Conservation (phyloP, 129 eudicot species). For the Logfia minima region DNA sequence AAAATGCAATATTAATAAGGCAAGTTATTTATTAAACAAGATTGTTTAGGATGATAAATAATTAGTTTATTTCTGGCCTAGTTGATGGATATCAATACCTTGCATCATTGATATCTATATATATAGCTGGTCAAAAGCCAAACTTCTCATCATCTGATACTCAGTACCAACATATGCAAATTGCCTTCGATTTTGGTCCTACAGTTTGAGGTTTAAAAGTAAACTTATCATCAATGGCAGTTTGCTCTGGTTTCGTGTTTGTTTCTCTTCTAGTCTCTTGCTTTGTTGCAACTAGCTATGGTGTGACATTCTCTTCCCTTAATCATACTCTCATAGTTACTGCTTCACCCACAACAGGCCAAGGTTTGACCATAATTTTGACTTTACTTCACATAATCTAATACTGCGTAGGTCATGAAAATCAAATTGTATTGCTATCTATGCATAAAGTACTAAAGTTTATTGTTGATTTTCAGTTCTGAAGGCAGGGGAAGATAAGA, state of each 20-base stretch:
- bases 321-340: constrained; percentile 40
- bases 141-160: constrained; percentile 21
- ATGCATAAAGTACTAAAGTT: background rate
- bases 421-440: background rate
- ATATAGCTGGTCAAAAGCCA: constrained; percentile 20
- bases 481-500: constrained; percentile 44
- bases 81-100: constrained; percentile 17
- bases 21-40: constrained; percentile 10
- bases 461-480: constrained; percentile 22
- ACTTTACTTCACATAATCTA: background rate
- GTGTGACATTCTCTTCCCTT: constrained; percentile 53
- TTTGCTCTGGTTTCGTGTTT: constrained; percentile 29
- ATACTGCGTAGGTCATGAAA: background rate
- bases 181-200: background rate
- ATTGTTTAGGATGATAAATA: background rate
- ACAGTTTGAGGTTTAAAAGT: constrained; percentile 12
- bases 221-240: constrained; percentile 40
- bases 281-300: constrained; percentile 43
- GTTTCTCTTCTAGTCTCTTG: constrained; percentile 43
- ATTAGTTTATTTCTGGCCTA: constrained; percentile 3
- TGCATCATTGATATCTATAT: constrained; percentile 30
- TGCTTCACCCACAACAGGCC: constrained; percentile 33
- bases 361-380: constrained; percentile 39
- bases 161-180: constrained; percentile 15
- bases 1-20: background rate